phyloP scores from a whole-genome alignment of 1,139 yeast genomes.

The Hansenula lynferdii region DNA sequence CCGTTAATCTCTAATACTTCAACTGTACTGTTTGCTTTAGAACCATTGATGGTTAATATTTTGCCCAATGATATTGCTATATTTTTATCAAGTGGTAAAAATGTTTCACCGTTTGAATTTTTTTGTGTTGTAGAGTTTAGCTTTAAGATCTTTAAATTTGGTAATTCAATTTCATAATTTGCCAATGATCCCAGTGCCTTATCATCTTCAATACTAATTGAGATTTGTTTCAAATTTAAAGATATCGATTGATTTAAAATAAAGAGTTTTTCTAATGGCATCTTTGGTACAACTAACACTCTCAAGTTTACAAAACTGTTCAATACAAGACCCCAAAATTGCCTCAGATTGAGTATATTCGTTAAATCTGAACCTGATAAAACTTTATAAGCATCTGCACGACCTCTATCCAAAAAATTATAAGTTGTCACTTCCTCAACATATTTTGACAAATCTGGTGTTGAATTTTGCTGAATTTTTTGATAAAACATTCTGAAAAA shows the following conservation, averaged over 20 bases:
- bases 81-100: too few relatives aligned
- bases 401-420: conserved; percentile 17
- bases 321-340: conserved; percentile 16
- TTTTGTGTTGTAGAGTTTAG: not conserved
- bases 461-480: conserved; percentile 1
- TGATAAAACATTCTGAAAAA: conserved; percentile 13
- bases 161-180: conserved; percentile 2
- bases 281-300: conserved; percentile 10
- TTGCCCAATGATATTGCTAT: too few relatives aligned
- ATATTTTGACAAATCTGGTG: conserved; percentile 6
- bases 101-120: too few relatives aligned
- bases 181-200: not conserved
- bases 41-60: too few relatives aligned
- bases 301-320: conserved; percentile 11
- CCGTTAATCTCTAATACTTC: too few relatives aligned
- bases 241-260: conserved; percentile 4
- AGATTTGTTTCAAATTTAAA: conserved; percentile 4
- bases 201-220: conserved; percentile 10
- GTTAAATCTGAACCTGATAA: conserved; percentile 9
- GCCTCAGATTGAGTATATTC: conserved; percentile 13
- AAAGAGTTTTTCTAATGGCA: conserved; percentile 14
- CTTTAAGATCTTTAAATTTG: conserved; percentile 3
- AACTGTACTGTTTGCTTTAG: too few relatives aligned
- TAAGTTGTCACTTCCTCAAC: conserved; percentile 16
- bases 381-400: conserved; percentile 12